Percentiles rank a stretch among this genome's conserved stretches.
phyloP scores from a whole-genome alignment of 140 eudicot genomes.

The Anethum foeniculum region DNA sequence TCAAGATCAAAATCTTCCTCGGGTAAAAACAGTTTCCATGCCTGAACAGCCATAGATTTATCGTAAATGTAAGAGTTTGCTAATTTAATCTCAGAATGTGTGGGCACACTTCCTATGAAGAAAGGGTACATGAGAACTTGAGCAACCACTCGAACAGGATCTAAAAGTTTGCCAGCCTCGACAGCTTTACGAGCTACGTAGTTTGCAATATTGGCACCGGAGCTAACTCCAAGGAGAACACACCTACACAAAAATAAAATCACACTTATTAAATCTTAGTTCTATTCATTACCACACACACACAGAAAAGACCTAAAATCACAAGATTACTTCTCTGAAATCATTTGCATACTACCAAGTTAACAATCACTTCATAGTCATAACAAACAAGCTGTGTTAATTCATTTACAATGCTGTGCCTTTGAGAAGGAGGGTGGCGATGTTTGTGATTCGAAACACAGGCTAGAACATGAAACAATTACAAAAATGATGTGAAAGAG shows the following conservation, averaged over 20 bases:
- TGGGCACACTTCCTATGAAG: conserved; percentile 68
- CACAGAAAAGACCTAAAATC: background rate
- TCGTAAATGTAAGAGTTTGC: conserved; percentile 71
- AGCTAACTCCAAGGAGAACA: conserved; percentile 84
- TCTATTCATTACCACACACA: background rate
- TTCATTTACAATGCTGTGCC: background rate
- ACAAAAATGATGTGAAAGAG: background rate
- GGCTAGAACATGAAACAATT: background rate
- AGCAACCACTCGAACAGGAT: conserved; percentile 73
- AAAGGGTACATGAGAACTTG: conserved; percentile 94
- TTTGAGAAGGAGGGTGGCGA: background rate
- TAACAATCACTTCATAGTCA: background rate
- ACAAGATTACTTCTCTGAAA: background rate
- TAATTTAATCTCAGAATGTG: conserved; percentile 65
- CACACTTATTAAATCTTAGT: background rate
- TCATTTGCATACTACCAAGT: background rate
- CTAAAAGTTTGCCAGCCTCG: conserved; percentile 64
- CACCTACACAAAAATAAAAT: conserved; percentile 37
- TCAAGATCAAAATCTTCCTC: conserved; percentile 60
- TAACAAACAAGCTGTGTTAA: background rate
- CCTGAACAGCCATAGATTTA: conserved; percentile 51
- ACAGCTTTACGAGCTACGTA: conserved; percentile 62
- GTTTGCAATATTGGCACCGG: conserved; percentile 81
- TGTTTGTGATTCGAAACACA: background rate
- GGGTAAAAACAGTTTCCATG: conserved; percentile 81